phyloP scores from a whole-genome alignment of 345 rosid genomes.

The Syzygium aromaticum region DNA sequence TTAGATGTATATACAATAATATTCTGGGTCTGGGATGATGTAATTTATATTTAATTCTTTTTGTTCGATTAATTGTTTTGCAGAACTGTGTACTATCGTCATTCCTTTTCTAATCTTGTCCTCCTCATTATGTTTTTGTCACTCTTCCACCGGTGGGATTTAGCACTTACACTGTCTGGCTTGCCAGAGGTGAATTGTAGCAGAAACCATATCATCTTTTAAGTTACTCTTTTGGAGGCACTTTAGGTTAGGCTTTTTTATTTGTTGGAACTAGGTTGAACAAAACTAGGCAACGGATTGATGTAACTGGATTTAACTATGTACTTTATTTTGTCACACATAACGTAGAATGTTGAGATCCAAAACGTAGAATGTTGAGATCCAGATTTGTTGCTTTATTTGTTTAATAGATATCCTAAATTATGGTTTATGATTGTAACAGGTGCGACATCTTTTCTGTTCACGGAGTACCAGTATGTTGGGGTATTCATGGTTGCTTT shows the following conservation, averaged over 20 bases:
- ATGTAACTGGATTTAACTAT: background rate
- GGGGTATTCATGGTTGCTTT: conserved; percentile 11
- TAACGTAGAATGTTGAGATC: background rate
- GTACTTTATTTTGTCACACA: background rate
- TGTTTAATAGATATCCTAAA: background rate
- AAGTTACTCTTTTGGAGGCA: background rate
- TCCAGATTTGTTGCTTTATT: background rate
- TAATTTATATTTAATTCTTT: background rate
- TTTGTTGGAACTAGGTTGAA: background rate
- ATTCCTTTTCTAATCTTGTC: background rate
- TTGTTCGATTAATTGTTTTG: background rate
- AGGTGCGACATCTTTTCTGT: conserved; percentile 9
- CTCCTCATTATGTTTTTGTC: background rate
- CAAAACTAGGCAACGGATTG: background rate
- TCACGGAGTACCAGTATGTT: conserved; percentile 10
- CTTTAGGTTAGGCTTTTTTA: background rate
- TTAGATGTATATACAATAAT: background rate
- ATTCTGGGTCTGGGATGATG: background rate
- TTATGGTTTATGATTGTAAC: background rate
- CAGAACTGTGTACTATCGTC: background rate
- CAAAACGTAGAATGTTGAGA: background rate
- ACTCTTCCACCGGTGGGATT: background rate
- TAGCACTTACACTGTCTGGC: background rate
- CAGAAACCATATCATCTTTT: background rate
- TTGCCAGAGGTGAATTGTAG: background rate